A percentile compares a stretch with the other conserved stretches of the same genome.
These are phyloP conservation scores for Citrullus mucosospermus DNA, from an alignment of 306 rosid species.

Conservation along the genomic window DNA sequence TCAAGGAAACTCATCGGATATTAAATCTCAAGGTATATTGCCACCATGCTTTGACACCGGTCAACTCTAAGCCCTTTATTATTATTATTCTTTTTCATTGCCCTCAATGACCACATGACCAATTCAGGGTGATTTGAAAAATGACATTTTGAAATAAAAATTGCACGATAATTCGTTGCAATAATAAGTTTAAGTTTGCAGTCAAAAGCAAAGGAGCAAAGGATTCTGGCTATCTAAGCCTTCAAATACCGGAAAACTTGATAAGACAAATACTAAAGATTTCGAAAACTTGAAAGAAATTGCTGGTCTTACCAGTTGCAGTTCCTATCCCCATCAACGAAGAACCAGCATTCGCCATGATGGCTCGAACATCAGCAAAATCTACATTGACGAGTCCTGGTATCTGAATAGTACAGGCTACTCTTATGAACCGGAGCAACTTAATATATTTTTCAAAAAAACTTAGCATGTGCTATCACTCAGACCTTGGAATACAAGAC, in stretches of 20 bases:
- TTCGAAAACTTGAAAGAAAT: not conserved
- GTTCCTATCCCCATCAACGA: slow-evolving; percentile 94
- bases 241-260: not conserved
- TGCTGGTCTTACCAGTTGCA: slow-evolving; percentile 49
- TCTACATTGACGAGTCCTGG: slow-evolving; percentile 92
- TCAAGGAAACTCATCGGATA: not conserved
- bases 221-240: not conserved
- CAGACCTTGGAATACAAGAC: slow-evolving; percentile 5
- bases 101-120: not conserved
- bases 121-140: not conserved
- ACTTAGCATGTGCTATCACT: not conserved
- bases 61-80: not conserved
- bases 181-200: not conserved
- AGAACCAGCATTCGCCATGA: slow-evolving; percentile 96
- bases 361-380: slow-evolving; percentile 91
- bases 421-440: not conserved
- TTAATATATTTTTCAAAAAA: too few species aligned
- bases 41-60: not conserved
- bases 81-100: not conserved
- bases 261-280: not conserved
- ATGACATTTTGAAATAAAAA: not conserved
- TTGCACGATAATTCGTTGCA: not conserved
- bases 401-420: slow-evolving; percentile 37
- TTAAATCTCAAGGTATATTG: not conserved
- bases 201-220: not conserved